Conservation (phyloP, 139 green algal genomes). For the Chlamydomonas sp. region DNA sequence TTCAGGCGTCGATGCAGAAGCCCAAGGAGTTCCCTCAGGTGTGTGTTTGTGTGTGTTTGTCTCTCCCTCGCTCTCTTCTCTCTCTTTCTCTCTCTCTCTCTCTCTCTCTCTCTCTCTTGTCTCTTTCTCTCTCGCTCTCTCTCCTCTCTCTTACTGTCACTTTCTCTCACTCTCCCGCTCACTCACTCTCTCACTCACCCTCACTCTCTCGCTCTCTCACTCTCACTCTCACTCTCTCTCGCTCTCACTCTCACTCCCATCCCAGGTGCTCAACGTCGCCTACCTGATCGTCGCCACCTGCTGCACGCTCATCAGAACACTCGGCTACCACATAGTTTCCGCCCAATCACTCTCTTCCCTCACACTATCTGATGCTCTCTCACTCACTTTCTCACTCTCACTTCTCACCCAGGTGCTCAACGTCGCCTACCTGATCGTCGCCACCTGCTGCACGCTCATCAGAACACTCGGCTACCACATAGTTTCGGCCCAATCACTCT, state of each 20-base stretch:
- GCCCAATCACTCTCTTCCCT: neutral
- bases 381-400: too few species aligned
- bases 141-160: too few species aligned
- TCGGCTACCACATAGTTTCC: conserved; percentile 40
- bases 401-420: conserved; percentile 40
- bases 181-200: neutral
- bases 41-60: neutral
- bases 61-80: neutral
- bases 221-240: too few species aligned
- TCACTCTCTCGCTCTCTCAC: too few species aligned
- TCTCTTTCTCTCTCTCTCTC: too few species aligned
- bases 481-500: neutral
- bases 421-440: conserved; percentile 40
- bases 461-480: conserved; percentile 43
- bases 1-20: conserved; percentile 61
- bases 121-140: too few species aligned
- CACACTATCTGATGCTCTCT: too few species aligned
- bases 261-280: conserved; percentile 40
- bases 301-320: conserved; percentile 40
- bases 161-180: too few species aligned
- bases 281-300: conserved; percentile 35
- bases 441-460: conserved; percentile 36
- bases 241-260: too few species aligned
- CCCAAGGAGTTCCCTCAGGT: conserved; percentile 43
- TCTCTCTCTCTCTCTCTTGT: too few species aligned